Percentiles rank a stretch among this genome's conserved stretches.
Evolutionary conservation across 495 filamentous ascomycete species (phyloP).

Genomic region (Aspergillus nidulans): DNA sequence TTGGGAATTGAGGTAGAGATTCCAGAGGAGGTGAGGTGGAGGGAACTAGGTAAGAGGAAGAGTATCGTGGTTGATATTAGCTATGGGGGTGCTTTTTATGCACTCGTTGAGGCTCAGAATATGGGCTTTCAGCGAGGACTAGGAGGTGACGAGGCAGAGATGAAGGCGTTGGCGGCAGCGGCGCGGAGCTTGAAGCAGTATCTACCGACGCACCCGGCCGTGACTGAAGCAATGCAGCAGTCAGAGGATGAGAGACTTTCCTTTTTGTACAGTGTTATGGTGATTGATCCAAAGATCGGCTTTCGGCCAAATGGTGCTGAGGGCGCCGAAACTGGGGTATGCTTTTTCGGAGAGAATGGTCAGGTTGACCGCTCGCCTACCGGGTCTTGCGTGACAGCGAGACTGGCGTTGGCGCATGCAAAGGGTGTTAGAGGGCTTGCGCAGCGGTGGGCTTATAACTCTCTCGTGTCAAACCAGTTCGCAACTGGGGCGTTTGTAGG

Average conservation of each 20-base stretch:
- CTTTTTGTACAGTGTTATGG: slow-evolving; percentile 18
- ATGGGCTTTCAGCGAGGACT: slow-evolving; percentile 16
- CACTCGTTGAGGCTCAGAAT: slow-evolving; percentile 14
- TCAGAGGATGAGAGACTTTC: slow-evolving; percentile 15
- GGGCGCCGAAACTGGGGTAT: slow-evolving; percentile 19
- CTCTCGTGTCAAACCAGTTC: slow-evolving; percentile 23
- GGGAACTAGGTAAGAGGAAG: slow-evolving; percentile 12
- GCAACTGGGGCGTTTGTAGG: slow-evolving; percentile 12
- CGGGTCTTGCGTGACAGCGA: slow-evolving; percentile 20
- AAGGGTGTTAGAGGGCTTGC: not conserved
- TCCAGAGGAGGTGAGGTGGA: slow-evolving; percentile 20
- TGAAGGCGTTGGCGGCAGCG: slow-evolving; percentile 11
- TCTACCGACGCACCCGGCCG: slow-evolving; percentile 13
- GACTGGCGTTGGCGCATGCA: slow-evolving; percentile 1
- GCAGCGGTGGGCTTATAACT: slow-evolving; percentile 26
- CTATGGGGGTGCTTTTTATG: slow-evolving; percentile 29
- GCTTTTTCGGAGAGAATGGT: slow-evolving; percentile 21
- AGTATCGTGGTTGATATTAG: slow-evolving; percentile 17
- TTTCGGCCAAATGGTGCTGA: not conserved
- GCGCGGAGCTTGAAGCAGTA: slow-evolving; percentile 17
- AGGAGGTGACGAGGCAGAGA: slow-evolving; percentile 8
- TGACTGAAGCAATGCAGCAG: slow-evolving; percentile 14
- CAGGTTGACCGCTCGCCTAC: slow-evolving; percentile 27
- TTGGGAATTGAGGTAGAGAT: slow-evolving; percentile 13
- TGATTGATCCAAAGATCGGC: slow-evolving; percentile 14